Evolutionary conservation across 169 alveolate genomes (phyloP).

Genomic region (Plasmodium gonderi): DNA sequence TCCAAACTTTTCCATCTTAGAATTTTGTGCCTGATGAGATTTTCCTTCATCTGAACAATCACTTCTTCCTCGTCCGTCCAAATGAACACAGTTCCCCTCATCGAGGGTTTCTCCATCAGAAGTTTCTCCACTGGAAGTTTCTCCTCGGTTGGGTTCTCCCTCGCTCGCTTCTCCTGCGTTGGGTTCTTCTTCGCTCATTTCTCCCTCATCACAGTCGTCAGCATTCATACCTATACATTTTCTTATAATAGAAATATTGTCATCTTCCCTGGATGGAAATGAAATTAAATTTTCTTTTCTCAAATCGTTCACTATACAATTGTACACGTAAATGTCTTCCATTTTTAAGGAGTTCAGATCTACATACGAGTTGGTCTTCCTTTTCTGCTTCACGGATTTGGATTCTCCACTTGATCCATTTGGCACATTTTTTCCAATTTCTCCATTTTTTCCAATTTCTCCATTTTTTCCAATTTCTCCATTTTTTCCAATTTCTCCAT

Average conservation of each 20-base stretch:
- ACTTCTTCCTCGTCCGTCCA: too few relatives aligned
- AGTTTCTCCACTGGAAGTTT: background rate
- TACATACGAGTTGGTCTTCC: background rate
- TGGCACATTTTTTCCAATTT: background rate
- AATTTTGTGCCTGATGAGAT: too few relatives aligned
- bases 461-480: background rate
- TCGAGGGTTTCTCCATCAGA: background rate
- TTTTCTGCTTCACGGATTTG: background rate
- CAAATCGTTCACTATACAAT: slow-evolving; percentile 47
- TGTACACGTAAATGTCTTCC: slow-evolving; percentile 43
- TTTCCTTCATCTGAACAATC: too few relatives aligned
- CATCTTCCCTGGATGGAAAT: slow-evolving; percentile 7
- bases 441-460: background rate
- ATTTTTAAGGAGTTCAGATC: slow-evolving; percentile 31
- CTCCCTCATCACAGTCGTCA: slow-evolving; percentile 9
- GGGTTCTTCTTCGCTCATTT: background rate
- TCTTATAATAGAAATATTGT: slow-evolving; percentile 13
- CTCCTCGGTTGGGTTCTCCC: background rate
- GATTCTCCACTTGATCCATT: too few relatives aligned
- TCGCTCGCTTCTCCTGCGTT: background rate
- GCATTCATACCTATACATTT: slow-evolving; percentile 24
- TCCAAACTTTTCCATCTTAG: background rate
- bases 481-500: background rate
- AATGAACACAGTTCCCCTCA: background rate
- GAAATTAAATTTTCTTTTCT: slow-evolving; percentile 53